phyloP scores from a whole-genome alignment of 345 rosid species.

The Sisymbrium altissimum region DNA sequence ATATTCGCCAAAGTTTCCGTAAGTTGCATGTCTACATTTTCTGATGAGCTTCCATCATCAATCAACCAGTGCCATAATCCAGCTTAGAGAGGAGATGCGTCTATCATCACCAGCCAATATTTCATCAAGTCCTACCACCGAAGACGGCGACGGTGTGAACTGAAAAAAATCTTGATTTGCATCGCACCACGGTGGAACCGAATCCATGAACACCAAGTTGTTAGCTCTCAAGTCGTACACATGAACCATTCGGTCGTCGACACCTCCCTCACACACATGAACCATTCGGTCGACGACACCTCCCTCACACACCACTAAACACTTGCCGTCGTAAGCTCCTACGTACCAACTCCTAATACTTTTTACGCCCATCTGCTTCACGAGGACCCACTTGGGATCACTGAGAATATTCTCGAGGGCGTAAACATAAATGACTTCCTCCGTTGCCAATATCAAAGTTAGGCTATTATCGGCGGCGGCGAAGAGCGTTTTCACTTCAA shows the following conservation, averaged over 20 bases:
- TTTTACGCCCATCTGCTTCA: background rate
- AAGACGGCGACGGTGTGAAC: background rate
- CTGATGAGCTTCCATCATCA: background rate
- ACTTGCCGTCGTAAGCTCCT: background rate
- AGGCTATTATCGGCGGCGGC: background rate
- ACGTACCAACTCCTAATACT: background rate
- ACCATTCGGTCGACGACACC: background rate
- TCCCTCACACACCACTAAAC: background rate
- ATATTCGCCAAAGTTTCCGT: too few relatives aligned
- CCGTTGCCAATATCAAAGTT: background rate
- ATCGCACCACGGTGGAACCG: background rate
- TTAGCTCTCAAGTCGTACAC: background rate
- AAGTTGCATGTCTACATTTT: too few relatives aligned
- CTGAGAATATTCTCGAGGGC: background rate
- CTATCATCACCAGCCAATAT: background rate
- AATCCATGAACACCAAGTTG: background rate
- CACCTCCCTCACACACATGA: background rate
- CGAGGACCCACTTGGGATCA: background rate
- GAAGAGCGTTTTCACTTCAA: background rate
- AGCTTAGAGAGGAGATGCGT: background rate
- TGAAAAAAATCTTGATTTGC: background rate
- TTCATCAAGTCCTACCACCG: background rate
- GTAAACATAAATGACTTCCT: background rate
- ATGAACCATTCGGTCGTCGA: background rate
- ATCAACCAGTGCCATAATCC: background rate